A percentile compares a stretch with the other conserved stretches of the same genome.
Evolutionary conservation across 805 yeast species (phyloP).

Genomic region (Lachancea meyersii): DNA sequence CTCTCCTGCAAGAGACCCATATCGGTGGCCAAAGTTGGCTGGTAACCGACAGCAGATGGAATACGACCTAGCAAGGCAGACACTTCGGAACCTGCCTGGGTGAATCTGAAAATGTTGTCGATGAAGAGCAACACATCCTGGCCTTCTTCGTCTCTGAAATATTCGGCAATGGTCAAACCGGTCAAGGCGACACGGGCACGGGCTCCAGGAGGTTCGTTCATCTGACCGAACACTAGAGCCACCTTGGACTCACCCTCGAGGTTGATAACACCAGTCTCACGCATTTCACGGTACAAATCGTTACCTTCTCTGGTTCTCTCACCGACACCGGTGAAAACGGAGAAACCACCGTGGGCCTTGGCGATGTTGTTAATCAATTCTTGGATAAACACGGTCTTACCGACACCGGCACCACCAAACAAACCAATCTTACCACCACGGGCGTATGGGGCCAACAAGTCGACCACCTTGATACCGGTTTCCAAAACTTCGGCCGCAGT

Average conservation of each 20-base stretch:
- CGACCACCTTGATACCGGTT: constrained; percentile 99
- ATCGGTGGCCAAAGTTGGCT: constrained; percentile 99
- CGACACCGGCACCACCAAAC: constrained; percentile 99
- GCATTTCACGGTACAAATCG: constrained; percentile 99
- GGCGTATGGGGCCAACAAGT: constrained; percentile 97
- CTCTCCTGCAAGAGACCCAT: constrained; percentile 99
- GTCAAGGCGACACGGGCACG: constrained; percentile 99
- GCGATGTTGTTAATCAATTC: constrained; percentile 99
- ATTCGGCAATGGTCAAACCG: constrained; percentile 99
- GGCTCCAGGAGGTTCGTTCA: constrained; percentile 99
- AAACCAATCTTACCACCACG: constrained; percentile 99
- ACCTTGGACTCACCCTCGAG: constrained; percentile 99
- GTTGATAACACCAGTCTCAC: constrained; percentile 99
- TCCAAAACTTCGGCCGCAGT: constrained; percentile 97
- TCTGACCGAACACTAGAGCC: constrained; percentile 98
- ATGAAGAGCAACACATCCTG: constrained; percentile 99
- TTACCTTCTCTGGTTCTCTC: constrained; percentile 99
- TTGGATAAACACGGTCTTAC: constrained; percentile 99
- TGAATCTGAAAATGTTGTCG: constrained; percentile 99
- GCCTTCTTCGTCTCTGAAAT: constrained; percentile 99
- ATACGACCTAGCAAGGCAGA: constrained; percentile 99
- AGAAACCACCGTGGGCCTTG: constrained; percentile 99
- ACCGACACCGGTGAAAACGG: constrained; percentile 99
- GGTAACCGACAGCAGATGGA: constrained; percentile 99
- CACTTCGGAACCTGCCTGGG: constrained; percentile 99